Percentiles rank a stretch among this genome's conserved stretches.
These are phyloP conservation scores for Penicillium arizonense DNA, from an alignment of 495 filamentous ascomycete genomes.

Conservation along the genomic window DNA sequence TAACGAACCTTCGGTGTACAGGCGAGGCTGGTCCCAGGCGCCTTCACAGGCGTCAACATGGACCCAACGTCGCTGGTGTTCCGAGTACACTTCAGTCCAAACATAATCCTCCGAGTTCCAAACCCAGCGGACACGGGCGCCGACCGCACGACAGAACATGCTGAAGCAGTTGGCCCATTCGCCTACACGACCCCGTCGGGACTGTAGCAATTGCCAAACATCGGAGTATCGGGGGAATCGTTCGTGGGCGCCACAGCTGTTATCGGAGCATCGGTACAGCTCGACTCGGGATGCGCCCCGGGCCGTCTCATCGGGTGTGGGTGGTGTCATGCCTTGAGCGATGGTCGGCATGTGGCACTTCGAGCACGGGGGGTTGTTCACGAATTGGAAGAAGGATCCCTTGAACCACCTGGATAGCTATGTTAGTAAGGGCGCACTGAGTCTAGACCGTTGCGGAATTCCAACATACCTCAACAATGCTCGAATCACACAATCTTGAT, in stretches of 20 bases:
- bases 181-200: slow-evolving; percentile 77
- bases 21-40: slow-evolving; percentile 87
- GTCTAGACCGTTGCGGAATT: slow-evolving; percentile 5
- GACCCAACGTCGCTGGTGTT: slow-evolving; percentile 91
- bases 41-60: slow-evolving; percentile 96
- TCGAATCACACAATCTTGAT: slow-evolving; percentile 95
- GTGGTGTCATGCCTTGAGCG: slow-evolving; percentile 74
- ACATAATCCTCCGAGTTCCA: slow-evolving; percentile 98
- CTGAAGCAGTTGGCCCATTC: slow-evolving; percentile 99
- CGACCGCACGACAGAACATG: slow-evolving; percentile 94
- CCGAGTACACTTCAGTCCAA: slow-evolving; percentile 97
- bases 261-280: slow-evolving; percentile 77
- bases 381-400: slow-evolving; percentile 89
- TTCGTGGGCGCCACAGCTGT: slow-evolving; percentile 70
- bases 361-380: slow-evolving; percentile 89
- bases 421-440: slow-evolving; percentile 17
- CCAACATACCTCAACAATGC: slow-evolving; percentile 69
- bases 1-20: slow-evolving; percentile 68
- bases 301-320: slow-evolving; percentile 83
- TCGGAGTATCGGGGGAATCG: slow-evolving; percentile 94
- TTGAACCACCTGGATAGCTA: slow-evolving; percentile 80
- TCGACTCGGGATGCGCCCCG: slow-evolving; percentile 85
- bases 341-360: slow-evolving; percentile 80
- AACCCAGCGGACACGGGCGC: slow-evolving; percentile 90
- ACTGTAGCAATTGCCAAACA: slow-evolving; percentile 89